phyloP scores from a whole-genome alignment of 2,329 filamentous ascomycete species.

The Pyrenochaeta sp. region DNA sequence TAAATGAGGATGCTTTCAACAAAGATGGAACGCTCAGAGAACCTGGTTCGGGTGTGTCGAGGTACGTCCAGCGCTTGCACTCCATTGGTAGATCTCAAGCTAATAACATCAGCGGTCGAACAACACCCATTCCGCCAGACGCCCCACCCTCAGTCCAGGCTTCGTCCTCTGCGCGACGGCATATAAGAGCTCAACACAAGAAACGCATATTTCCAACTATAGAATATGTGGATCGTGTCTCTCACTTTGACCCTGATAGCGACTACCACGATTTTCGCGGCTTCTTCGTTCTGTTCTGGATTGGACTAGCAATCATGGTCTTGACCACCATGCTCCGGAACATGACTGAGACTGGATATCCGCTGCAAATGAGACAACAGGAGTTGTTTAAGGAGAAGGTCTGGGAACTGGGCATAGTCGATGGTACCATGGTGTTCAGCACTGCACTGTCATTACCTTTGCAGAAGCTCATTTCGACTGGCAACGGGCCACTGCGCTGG shows the following conservation, averaged over 20 bases:
- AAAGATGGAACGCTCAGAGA: slow-evolving; percentile 34
- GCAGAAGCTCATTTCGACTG: slow-evolving; percentile 71
- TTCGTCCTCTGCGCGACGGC: slow-evolving; percentile 83
- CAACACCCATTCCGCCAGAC: slow-evolving; percentile 85
- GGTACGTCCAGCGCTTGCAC: slow-evolving; percentile 68
- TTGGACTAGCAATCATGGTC: slow-evolving; percentile 94
- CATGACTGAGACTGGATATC: slow-evolving; percentile 90
- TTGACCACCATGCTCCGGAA: slow-evolving; percentile 93
- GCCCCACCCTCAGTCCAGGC: slow-evolving; percentile 91
- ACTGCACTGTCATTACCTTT: slow-evolving; percentile 77
- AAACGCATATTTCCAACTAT: slow-evolving; percentile 91
- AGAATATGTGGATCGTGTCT: slow-evolving; percentile 88
- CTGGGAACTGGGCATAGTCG: slow-evolving; percentile 83
- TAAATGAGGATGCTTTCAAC: slow-evolving; percentile 41
- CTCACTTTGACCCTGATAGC: slow-evolving; percentile 92
- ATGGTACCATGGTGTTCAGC: slow-evolving; percentile 82
- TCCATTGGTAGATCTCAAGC: slow-evolving; percentile 5
- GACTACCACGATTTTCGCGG: slow-evolving; percentile 95
- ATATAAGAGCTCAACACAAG: slow-evolving; percentile 80
- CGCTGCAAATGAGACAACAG: slow-evolving; percentile 88
- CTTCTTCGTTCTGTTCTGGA: slow-evolving; percentile 99
- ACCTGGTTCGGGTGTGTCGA: slow-evolving; percentile 44
- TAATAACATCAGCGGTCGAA: slow-evolving; percentile 70
- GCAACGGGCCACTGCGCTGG: slow-evolving; percentile 71
- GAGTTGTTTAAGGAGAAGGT: slow-evolving; percentile 86